Base-by-base conservation (phyloP, 768 basidiomycete genomes). In the Termitomyces eurrhizus region DNA sequence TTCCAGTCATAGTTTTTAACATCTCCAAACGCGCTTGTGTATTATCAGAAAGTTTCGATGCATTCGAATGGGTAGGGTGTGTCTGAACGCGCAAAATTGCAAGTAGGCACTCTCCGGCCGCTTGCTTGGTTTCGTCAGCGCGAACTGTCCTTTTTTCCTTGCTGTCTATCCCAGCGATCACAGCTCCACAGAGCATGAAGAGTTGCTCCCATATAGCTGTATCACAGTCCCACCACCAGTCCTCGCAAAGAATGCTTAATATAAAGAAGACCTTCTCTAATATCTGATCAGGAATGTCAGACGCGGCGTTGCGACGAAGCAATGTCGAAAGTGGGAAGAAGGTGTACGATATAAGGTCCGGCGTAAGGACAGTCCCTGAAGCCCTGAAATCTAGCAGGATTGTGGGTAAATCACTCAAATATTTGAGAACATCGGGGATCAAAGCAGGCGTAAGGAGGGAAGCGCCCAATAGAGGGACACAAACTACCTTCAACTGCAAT, bases 181-280 rank as follows among this genome's bases (percentile, higher is more conserved):
- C 77, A 16, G 87, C 82, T 39, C 83, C 82, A 63, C 80, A 88
- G 16, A 93, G 76, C 78, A 87, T 89, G 71, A 95, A 92, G 29
- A 94, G 75, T 67, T 97, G 93, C 68, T 90, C 87, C 94, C 94
- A 95, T 32, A 85, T 72, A 57, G 78, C 77, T 41, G 83, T 52
- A 50, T 92, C 91, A 69, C 88, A 87, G 21, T 78, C 77, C 90
- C 90, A 92, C 92, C 93, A 95, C 88, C 92, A 93, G n/a, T 78
- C 75, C 21, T 85, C 80, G 64, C 82, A 85, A 29, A 98, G 77
- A 1, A 81, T 65, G 3, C 75, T 69, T 35, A 96, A 75, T 13
- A 83, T 75, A 29, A 77, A 66, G 60, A 97, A 77, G 24, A 94
- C 72, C 57, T 82, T 84, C 73, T 97, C 92, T 51, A 96, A 75